Evolutionary conservation across 345 rosid genomes (phyloP), one percentile per base, ranked within the genome.

Genomic region (Trapa bicornis): DNA sequence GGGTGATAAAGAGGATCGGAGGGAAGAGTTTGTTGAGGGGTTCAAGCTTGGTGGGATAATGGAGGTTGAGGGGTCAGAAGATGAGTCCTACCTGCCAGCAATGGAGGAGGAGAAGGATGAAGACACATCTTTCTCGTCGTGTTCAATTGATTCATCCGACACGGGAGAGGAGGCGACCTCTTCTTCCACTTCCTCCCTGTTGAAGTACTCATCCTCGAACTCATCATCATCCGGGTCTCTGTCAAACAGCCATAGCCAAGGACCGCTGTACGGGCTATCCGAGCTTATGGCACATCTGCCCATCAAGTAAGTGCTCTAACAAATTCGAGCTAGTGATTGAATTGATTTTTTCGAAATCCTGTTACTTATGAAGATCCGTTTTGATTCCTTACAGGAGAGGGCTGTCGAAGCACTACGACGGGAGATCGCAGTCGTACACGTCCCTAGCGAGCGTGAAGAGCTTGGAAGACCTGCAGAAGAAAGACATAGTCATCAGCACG

Each of bases 231-330:
- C 68, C 50, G 57, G 10, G 52, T 70, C 73, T 22, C 54, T 52
- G 13, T 65, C 45, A 35, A 65, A 42, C 43, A 17, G 61, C 9
- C 61, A 73, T 33, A 17, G 61, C 15, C 61, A 73, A 33, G 83
- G 91, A 41, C 86, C 91, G 69, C 65, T 86, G 3, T 86, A 76
- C 71, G 80, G 82, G 71, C 74, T 86, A 35, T 86, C 86, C 41
- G 85, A 82, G 47, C 81, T 86, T 77, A 79, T 84, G 88, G 73
- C 78, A 39, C 85, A 84, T 47, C 86, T 86, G 32, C 91, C 88
- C 48, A 79, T 84, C 69, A 86, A 80, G 91, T 86, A 79, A 83
- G 85, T 75, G 0, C 4, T 11, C 36, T 16, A n/a, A 16, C 48
- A 5, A 22, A 29, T 53, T 5, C 10, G 57, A 37, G 29, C 52